Percentiles rank a stretch among this genome's conserved stretches.
Conservation (phyloP, 2,329 filamentous ascomycete species). For the Metarhizium album region DNA sequence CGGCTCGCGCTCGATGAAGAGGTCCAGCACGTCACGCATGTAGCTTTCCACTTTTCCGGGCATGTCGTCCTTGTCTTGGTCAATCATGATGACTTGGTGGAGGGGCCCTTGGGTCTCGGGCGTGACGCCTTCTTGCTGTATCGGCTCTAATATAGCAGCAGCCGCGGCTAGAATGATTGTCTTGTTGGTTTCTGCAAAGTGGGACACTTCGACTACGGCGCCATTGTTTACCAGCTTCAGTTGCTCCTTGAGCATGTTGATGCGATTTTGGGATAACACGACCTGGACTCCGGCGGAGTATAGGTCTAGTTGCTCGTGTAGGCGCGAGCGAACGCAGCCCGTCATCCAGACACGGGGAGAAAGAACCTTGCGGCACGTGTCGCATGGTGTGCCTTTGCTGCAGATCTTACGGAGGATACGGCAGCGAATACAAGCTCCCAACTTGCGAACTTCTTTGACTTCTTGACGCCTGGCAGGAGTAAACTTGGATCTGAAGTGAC, state of each 20-base stretch:
- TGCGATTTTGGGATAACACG: slow-evolving; percentile 48
- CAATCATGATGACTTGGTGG: slow-evolving; percentile 42
- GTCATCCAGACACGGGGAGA: slow-evolving; percentile 55
- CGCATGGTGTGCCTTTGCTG: slow-evolving; percentile 51
- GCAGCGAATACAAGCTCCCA: slow-evolving; percentile 56
- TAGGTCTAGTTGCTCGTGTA: slow-evolving; percentile 50
- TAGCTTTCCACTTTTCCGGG: slow-evolving; percentile 49
- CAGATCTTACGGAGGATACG: slow-evolving; percentile 57
- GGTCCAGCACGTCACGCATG: slow-evolving; percentile 45
- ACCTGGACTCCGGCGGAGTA: slow-evolving; percentile 55
- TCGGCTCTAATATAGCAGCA: slow-evolving; percentile 24
- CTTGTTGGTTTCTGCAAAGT: slow-evolving; percentile 43
- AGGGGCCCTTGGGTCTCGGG: slow-evolving; percentile 19
- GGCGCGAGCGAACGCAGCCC: slow-evolving; percentile 50
- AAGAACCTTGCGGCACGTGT: slow-evolving; percentile 52
- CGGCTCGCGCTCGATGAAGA: slow-evolving; percentile 48
- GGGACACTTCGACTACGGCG: slow-evolving; percentile 44
- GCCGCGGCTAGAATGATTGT: slow-evolving; percentile 28
- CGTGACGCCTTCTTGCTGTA: slow-evolving; percentile 23
- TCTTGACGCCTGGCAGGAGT: slow-evolving; percentile 48
- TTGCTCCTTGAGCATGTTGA: slow-evolving; percentile 43
- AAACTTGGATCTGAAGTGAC: slow-evolving; percentile 47
- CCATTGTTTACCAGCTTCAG: slow-evolving; percentile 38
- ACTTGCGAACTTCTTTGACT: slow-evolving; percentile 53
- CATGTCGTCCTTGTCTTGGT: slow-evolving; percentile 50